Base-by-base conservation (phyloP, 2,329 filamentous ascomycete species). In the Trichothecium roseum region DNA sequence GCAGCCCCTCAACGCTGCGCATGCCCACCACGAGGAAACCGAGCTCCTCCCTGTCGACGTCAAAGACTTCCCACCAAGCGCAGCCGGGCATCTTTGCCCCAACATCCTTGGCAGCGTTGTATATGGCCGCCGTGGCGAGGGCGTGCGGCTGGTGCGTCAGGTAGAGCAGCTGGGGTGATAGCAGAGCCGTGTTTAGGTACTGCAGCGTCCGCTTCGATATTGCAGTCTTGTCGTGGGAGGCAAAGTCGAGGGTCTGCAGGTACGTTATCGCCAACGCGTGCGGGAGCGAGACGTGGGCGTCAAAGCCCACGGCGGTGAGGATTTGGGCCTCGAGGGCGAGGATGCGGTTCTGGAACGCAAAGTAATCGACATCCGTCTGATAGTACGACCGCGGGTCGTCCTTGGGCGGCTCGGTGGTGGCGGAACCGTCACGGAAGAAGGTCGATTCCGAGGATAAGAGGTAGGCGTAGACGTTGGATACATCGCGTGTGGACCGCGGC, bases 11-110 rank as follows among this genome's bases (percentile, higher is more conserved):
- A 37, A 93, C 63, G 49, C 88, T 95, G 42, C 77, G 67, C 72
- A 95, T 74, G 0, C 72, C 87, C 9, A 95, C 84, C 4, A 94
- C 87, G 39, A 96, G 59, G 47, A 96, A 96, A 0, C 91, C 91
- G 26, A 98, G 67, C 54, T 94, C 87, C 63, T 98, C 91, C 34
- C 91, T 71, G 49, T 95, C 88, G 7, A 91, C 84, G 57, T 98
- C 91, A 55, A 96, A 96, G 0, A 96, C 85, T 57, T 95, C 88
- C 91, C 91, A 98, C 91, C 91, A 98, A 43, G 85, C 80, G 32
- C 74, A 75, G 43, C 83, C 82, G 0, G 89, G 86, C 60, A 95
- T 69, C 55, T 84, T 87, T 10, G 83, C 74, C 0, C 72, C 78
- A 1, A 74, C 56, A 45, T 96, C 87, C 30, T 80, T 72, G 1